These are phyloP conservation scores for Corymbia maculata DNA, from an alignment of 345 rosid genomes.

Conservation along the genomic window DNA sequence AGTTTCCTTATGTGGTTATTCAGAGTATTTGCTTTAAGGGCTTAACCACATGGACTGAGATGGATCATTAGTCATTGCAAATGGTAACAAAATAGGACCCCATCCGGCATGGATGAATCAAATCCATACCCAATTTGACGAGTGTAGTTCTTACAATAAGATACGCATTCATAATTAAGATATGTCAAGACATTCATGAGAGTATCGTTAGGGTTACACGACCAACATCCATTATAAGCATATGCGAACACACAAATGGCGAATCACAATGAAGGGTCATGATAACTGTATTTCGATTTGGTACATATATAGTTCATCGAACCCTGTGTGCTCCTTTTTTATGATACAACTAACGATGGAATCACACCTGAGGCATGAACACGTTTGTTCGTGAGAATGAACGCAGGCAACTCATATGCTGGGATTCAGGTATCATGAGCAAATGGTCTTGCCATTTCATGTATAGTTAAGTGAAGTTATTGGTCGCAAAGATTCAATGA, in stretches of 20 bases:
- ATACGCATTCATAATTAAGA: neutral
- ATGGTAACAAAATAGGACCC: neutral
- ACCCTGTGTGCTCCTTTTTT: neutral
- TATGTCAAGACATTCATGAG: neutral
- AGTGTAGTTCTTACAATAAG: neutral
- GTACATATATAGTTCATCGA: neutral
- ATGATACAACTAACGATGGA: neutral
- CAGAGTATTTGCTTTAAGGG: neutral
- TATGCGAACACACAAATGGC: fast-evolving
- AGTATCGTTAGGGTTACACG: neutral
- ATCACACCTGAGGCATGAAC: neutral
- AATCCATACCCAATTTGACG: neutral
- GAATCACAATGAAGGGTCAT: neutral
- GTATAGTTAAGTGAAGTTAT: neutral
- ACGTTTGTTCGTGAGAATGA: neutral
- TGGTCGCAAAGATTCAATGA: neutral
- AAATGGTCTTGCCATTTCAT: neutral
- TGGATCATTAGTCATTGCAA: neutral
- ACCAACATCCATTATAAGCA: neutral
- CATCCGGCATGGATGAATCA: neutral
- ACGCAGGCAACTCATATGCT: neutral
- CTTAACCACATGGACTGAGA: neutral
- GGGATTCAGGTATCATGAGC: neutral
- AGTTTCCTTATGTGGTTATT: neutral
- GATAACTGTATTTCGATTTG: neutral